Base-by-base conservation (phyloP, 192 early-diverging fungal genomes). In the Kickxella alabastrina region DNA sequence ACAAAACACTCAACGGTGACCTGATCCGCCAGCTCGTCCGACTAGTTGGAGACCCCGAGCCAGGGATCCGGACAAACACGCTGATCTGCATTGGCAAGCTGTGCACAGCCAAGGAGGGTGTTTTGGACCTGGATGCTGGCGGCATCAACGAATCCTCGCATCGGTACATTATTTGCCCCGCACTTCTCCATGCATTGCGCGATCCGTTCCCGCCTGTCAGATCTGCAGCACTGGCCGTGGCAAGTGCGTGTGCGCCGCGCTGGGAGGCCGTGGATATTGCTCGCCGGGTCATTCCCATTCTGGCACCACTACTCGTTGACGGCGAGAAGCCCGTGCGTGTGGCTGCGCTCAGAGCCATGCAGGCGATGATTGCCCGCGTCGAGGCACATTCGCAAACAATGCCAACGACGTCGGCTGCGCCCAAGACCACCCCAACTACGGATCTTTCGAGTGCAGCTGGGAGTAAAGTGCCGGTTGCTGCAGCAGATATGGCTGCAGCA, bases 71-170 rank as follows among this genome's bases (percentile, higher is more conserved):
- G 23, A 95, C 96, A 7, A 98, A 98, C 64, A 87, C 94, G 14
- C 89, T 92, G 13, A 90, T 98, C 32, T 97, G 93, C 56, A 63
- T 98, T 13, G 93, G 91, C n/a, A 96, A 97, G 64, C 81, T 97
- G 31, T 84, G 85, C 43, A 83, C 85, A 12, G 57, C 90, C 15
- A 57, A 57, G 31, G 39, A 56, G 28, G 58, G 68, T n/a, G 59
- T 56, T 3, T 22, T 70, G 22, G 56, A 58, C 21, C 27, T 70
- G 21, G 67, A 62, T 10, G 43, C 38, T 18, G 62, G 28, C 6
- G 65, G 65, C 39, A 65, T 98, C 26, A 89, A 60, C 51, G 87
- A 90, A 14, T 43, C 73, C 14, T 93, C 90, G 5, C 81, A 85
- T 14, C 85, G 83, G 38, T 86, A 89, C 55, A 80, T 93, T 9